A percentile compares a stretch with the other conserved stretches of the same genome.
Evolutionary conservation across 176 grass and related monocot genomes (phyloP).

Genomic region (Panicum miliaceum): DNA sequence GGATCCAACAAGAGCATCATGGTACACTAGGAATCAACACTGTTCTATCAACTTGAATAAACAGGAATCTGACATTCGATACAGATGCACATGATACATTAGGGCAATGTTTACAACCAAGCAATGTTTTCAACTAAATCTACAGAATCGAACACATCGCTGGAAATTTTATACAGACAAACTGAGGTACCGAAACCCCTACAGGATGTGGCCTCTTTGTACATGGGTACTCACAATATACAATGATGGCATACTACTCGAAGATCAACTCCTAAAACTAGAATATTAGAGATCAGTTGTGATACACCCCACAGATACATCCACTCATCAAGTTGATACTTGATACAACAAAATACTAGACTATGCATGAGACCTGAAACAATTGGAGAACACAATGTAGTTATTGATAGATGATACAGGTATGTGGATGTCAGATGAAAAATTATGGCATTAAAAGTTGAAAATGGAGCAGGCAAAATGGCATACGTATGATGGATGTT

Average conservation of each 20-base stretch:
- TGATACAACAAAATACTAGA: not conserved
- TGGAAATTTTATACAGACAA: slow-evolving; percentile 33
- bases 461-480: slow-evolving; percentile 20
- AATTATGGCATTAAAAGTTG: not conserved
- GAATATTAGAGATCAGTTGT: slow-evolving; percentile 30
- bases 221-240: slow-evolving; percentile 35
- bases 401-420: slow-evolving; percentile 10
- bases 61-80: not conserved
- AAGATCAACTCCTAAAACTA: slow-evolving; percentile 15
- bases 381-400: not conserved
- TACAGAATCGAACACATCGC: slow-evolving; percentile 5
- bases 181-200: slow-evolving; percentile 6
- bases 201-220: slow-evolving; percentile 15
- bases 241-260: slow-evolving; percentile 4
- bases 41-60: slow-evolving; percentile 1
- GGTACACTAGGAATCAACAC: not conserved
- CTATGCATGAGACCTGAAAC: slow-evolving; percentile 41
- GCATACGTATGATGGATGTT: not conserved
- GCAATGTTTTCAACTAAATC: not conserved
- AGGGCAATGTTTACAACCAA: not conserved
- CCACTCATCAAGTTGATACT: slow-evolving; percentile 7
- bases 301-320: slow-evolving; percentile 1
- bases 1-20: not conserved
- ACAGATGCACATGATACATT: not conserved
- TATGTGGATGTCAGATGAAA: not conserved